Percentiles rank a stretch among this genome's conserved stretches.
phyloP scores from a whole-genome alignment of 257 asterid species.

The Linaria vulgaris region DNA sequence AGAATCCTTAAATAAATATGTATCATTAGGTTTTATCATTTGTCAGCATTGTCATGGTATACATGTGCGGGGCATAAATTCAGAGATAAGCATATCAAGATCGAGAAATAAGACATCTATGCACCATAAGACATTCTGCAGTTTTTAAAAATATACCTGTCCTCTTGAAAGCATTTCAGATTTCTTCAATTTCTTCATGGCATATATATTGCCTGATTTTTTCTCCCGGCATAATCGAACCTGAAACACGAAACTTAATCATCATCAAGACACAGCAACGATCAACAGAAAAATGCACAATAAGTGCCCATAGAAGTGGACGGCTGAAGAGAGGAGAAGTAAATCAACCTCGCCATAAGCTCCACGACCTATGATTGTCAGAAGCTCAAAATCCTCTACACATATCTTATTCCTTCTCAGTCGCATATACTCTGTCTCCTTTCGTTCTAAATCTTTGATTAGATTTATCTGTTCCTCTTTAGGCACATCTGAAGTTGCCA shows the following conservation, averaged over 20 bases:
- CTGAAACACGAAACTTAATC: slow-evolving; percentile 39
- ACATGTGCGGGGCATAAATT: background rate
- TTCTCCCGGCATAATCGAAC: slow-evolving; percentile 91
- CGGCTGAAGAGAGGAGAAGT: slow-evolving; percentile 21
- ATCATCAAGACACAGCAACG: background rate
- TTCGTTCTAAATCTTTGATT: slow-evolving; percentile 86
- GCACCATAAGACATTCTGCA: slow-evolving; percentile 10
- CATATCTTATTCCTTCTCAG: slow-evolving; percentile 90
- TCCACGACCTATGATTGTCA: slow-evolving; percentile 95
- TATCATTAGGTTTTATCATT: slow-evolving; percentile 1
- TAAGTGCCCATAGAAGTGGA: slow-evolving; percentile 12
- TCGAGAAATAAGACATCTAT: background rate
- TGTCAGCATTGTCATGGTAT: slow-evolving; percentile 2
- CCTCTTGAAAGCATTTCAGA: slow-evolving; percentile 98
- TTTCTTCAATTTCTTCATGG: slow-evolving; percentile 98
- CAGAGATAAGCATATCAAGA: background rate
- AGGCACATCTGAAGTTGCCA: slow-evolving; percentile 98
- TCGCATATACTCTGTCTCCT: slow-evolving; percentile 95
- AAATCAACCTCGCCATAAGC: slow-evolving; percentile 93
- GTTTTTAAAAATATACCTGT: slow-evolving; percentile 55
- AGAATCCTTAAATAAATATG: background rate
- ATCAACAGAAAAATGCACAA: slow-evolving; percentile 4
- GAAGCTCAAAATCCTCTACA: slow-evolving; percentile 95
- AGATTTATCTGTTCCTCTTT: slow-evolving; percentile 82
- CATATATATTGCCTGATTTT: slow-evolving; percentile 92